phyloP scores from a whole-genome alignment of 768 basidiomycete species.

The Xerocomus brunneocitrinus region DNA sequence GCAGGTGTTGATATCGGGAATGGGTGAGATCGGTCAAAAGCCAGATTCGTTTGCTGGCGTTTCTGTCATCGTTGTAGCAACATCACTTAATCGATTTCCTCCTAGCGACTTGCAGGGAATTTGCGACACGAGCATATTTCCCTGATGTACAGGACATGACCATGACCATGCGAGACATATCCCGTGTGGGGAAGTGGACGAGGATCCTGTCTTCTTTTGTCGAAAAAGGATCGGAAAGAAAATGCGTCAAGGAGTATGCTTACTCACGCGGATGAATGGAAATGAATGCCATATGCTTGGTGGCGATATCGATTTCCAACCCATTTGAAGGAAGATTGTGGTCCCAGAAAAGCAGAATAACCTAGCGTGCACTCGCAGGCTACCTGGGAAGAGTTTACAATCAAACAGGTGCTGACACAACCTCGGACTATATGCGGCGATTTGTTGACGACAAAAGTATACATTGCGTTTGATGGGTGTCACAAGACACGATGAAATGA shows the following conservation, averaged over 20 bases:
- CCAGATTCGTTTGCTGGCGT: too few relatives aligned
- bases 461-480: constrained; percentile 1
- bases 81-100: too few relatives aligned
- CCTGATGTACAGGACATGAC: too few relatives aligned
- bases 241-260: background rate
- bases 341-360: background rate
- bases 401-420: background rate
- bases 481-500: constrained; percentile 1
- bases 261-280: background rate
- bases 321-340: background rate
- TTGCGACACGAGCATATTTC: too few relatives aligned
- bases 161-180: too few relatives aligned
- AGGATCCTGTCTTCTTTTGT: too few relatives aligned
- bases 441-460: background rate
- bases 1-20: too few relatives aligned
- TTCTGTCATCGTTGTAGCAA: too few relatives aligned
- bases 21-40: too few relatives aligned
- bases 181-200: too few relatives aligned
- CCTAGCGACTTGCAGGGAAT: too few relatives aligned
- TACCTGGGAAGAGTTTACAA: background rate
- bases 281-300: background rate
- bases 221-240: background rate
- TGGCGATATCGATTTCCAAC: background rate
- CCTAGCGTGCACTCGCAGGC: background rate
- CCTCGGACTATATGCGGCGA: background rate